phyloP scores from a whole-genome alignment of 1,284 basidiomycete species.

The Heterobasidion occidentale region DNA sequence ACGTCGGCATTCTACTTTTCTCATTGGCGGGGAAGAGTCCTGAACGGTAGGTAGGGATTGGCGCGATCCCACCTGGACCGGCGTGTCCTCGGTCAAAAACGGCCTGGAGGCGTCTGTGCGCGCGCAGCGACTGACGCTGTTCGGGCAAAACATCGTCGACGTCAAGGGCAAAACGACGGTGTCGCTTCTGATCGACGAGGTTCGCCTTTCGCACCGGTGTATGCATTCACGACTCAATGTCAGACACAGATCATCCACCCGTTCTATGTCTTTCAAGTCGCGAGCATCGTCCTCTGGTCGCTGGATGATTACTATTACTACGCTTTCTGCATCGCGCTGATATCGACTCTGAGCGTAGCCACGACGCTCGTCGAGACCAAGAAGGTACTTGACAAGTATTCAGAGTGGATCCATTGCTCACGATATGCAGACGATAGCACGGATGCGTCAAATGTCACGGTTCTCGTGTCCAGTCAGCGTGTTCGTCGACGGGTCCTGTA shows the following conservation, averaged over 20 bases:
- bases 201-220: constrained; percentile 23
- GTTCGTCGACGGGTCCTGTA: constrained; percentile 71
- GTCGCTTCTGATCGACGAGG: constrained; percentile 88
- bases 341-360: constrained; percentile 80
- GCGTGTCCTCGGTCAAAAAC: constrained; percentile 49
- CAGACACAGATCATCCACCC: constrained; percentile 75
- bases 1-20: constrained; percentile 13
- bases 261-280: constrained; percentile 98
- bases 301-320: constrained; percentile 97
- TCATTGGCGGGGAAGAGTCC: neutral
- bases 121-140: constrained; percentile 66
- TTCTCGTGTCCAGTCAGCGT: constrained; percentile 81
- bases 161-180: constrained; percentile 82
- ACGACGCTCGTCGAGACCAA: constrained; percentile 92
- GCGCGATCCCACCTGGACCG: constrained; percentile 81
- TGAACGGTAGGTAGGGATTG: constrained; percentile 61
- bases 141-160: constrained; percentile 87
- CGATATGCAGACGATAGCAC: constrained; percentile 64
- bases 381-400: constrained; percentile 40
- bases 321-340: constrained; percentile 94
- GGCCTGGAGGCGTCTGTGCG: constrained; percentile 53
- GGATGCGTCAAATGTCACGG: constrained; percentile 96
- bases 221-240: neutral
- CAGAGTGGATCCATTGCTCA: neutral
- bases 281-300: constrained; percentile 91